Base-by-base conservation (phyloP, 2,329 filamentous ascomycete species). In the Aspergillus sp. region DNA sequence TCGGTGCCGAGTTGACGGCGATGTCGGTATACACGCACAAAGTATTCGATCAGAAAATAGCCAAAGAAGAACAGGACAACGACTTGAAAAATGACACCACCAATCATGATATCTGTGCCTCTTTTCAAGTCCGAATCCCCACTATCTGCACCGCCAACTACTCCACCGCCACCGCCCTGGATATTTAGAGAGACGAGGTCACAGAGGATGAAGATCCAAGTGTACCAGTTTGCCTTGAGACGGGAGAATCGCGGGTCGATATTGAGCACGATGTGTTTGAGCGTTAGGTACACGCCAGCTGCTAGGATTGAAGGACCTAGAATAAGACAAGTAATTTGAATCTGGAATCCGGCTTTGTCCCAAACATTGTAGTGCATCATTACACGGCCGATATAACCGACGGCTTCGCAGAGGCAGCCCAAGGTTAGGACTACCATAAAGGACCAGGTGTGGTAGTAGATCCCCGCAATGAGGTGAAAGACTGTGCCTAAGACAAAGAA, bases 301-400 rank as follows among this genome's bases (percentile, higher is more conserved):
- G 84, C 81, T 68, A 88, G 77, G 67, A 88, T 89, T 1, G 86
- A 86, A 0, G 87, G 87, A 0, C 78, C 86, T 57, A 89, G 81
- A 3, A 86, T 89, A 56, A 90, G 76, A 61, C 81, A 84, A 66
- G 83, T 80, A 40, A 87, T 82, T 68, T 70, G 76, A 68, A 73
- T 63, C 15, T 76, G 65, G 58, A 76, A 87, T 3, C 79, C 80
- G 47, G 65, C 59, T 19, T 67, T 67, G 7, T 57, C 54, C 61
- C 77, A 81, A 1, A 75, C 76, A 65, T 88, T 81, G 40, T 79
- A 51, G 66, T 80, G 80, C 66, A 84, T 81, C 65, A 82, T 73
- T 35, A 89, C 73, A 8, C 87, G 79, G 2, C 82, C 86, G 0
- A 70, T 72, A 62, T 89, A 89, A 11, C 86, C 87, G 21, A 87